phyloP scores from a whole-genome alignment of 345 rosid genomes.

The Pugionium cornutum region DNA sequence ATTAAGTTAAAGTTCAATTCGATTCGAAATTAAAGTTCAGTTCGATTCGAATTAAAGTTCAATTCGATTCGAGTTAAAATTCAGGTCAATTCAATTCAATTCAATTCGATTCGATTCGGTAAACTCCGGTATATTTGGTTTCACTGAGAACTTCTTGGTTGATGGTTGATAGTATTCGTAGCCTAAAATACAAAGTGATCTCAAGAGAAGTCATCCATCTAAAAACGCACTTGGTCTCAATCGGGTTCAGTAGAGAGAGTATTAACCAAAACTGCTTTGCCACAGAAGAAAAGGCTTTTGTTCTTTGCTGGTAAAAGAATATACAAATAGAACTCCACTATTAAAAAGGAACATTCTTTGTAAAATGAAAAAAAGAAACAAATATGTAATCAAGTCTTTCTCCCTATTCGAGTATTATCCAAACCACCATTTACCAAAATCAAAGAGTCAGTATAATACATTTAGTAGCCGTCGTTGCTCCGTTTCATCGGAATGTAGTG shows the following conservation, averaged over 20 bases:
- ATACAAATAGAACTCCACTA: slow-evolving; percentile 33
- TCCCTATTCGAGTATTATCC: slow-evolving; percentile 21
- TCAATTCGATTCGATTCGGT: too few species aligned
- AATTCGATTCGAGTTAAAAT: too few species aligned
- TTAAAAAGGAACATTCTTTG: not conserved
- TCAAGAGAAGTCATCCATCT: not conserved
- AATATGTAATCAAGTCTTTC: slow-evolving; percentile 34
- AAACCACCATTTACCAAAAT: slow-evolving; percentile 14
- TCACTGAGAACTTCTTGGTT: not conserved
- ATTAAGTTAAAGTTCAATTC: too few species aligned
- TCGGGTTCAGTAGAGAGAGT: not conserved
- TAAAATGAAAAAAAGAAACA: slow-evolving; percentile 23
- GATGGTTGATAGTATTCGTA: not conserved
- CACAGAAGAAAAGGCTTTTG: not conserved
- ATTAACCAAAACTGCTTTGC: slow-evolving; percentile 26
- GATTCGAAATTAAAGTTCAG: too few species aligned
- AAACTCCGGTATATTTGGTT: not conserved
- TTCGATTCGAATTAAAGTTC: too few species aligned
- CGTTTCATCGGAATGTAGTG: slow-evolving; percentile 53
- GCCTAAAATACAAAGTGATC: not conserved
- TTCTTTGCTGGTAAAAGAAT: slow-evolving; percentile 36
- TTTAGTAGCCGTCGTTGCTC: slow-evolving; percentile 35
- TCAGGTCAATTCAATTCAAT: too few species aligned
- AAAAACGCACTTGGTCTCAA: not conserved
- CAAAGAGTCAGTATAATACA: slow-evolving; percentile 32